Evolutionary conservation across 1,139 yeast genomes (phyloP).

Genomic region (Candida anutae): DNA sequence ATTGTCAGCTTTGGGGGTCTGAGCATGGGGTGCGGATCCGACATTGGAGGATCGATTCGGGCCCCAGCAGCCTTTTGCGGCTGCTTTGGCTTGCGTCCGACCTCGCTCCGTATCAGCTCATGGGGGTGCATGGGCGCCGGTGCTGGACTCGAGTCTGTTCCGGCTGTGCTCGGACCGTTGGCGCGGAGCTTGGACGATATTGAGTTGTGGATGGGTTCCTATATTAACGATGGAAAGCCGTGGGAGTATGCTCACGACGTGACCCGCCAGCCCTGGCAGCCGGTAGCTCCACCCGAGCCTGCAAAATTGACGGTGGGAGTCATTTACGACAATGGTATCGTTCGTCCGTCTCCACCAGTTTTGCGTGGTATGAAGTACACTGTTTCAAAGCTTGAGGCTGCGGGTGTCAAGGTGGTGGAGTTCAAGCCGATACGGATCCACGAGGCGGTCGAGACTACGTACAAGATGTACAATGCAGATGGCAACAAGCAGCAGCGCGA

Average conservation of each 20-base stretch:
- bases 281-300: constrained; percentile 29
- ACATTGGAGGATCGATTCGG: constrained; percentile 74
- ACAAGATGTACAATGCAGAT: constrained; percentile 47
- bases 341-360: constrained; percentile 50
- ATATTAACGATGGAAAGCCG: constrained; percentile 57
- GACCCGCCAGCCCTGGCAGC: constrained; percentile 57
- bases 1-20: constrained; percentile 59
- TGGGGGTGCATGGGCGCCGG: constrained; percentile 48
- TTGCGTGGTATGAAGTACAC: constrained; percentile 14
- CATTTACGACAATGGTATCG: constrained; percentile 32
- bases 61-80: constrained; percentile 72
- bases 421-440: constrained; percentile 47
- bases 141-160: constrained; percentile 51
- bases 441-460: constrained; percentile 45
- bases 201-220: constrained; percentile 49
- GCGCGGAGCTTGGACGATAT: constrained; percentile 57
- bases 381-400: constrained; percentile 10
- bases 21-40: constrained; percentile 63
- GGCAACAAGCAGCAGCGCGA: constrained; percentile 50
- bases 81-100: constrained; percentile 60
- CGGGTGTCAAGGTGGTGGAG: constrained; percentile 14
- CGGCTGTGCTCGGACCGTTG: constrained; percentile 58
- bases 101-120: constrained; percentile 50
- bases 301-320: constrained; percentile 26
- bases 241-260: constrained; percentile 56